These are phyloP conservation scores for Huntiella moniliformis DNA, from an alignment of 2,329 filamentous ascomycete genomes.

Conservation along the genomic window DNA sequence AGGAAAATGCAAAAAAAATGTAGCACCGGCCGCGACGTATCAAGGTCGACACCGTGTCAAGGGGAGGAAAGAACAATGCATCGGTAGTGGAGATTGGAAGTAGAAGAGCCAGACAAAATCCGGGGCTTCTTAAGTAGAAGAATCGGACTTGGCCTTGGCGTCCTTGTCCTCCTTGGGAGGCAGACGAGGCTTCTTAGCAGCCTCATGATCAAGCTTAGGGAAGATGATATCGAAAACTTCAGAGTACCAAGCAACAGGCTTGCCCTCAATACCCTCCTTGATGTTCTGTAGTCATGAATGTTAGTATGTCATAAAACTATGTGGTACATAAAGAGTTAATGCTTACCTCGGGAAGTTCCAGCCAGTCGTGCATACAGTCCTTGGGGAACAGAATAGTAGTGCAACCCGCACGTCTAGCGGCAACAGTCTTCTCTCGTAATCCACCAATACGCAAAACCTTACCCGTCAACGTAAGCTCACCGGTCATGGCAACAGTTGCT, in stretches of 20 bases:
- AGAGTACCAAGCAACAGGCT: slow-evolving; percentile 78
- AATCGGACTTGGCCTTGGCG: slow-evolving; percentile 16
- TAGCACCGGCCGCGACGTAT: too few species aligned
- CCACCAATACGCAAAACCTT: slow-evolving; percentile 93
- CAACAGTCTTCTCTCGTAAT: slow-evolving; percentile 89
- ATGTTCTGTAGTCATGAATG: slow-evolving; percentile 54
- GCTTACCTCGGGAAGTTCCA: slow-evolving; percentile 87
- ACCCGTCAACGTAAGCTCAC: slow-evolving; percentile 87
- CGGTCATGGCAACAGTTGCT: slow-evolving; percentile 90
- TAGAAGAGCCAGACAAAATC: too few species aligned
- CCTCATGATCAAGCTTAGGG: slow-evolving; percentile 52
- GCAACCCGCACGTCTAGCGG: slow-evolving; percentile 77
- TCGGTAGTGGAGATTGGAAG: not conserved
- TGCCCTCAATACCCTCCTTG: slow-evolving; percentile 86
- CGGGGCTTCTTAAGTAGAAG: too few species aligned
- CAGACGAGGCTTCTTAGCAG: slow-evolving; percentile 43
- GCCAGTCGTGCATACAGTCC: slow-evolving; percentile 93
- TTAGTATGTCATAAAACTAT: not conserved
- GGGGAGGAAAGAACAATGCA: slow-evolving; percentile 4
- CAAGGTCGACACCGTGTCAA: slow-evolving; percentile 1
- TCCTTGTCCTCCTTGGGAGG: slow-evolving; percentile 28
- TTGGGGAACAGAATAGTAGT: slow-evolving; percentile 86
- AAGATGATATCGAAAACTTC: slow-evolving; percentile 91
- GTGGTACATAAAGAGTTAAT: not conserved
- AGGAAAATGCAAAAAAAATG: slow-evolving; percentile 1